Conservation (phyloP, 1,139 yeast species). For the Hansenula lynferdii region DNA sequence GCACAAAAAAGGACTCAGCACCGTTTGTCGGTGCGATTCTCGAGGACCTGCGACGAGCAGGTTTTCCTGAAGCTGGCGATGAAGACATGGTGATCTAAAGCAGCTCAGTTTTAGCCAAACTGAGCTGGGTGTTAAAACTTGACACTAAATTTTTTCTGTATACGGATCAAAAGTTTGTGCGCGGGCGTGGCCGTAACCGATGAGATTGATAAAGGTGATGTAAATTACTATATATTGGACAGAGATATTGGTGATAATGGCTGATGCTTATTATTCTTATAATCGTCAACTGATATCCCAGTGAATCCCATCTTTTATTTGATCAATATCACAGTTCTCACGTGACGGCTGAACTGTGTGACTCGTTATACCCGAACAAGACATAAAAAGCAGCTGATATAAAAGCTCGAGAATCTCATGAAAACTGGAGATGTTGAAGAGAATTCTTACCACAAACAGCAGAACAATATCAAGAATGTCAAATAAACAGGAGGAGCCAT, state of each 20-base stretch:
- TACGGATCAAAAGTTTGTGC: background rate
- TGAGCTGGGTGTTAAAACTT: background rate
- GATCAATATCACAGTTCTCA: background rate
- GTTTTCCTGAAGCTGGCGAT: background rate
- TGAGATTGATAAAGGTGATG: too few species aligned
- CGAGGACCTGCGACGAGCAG: constrained; percentile 7
- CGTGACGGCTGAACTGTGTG: background rate
- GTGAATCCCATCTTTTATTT: background rate
- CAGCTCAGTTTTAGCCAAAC: too few species aligned
- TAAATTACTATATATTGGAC: too few species aligned
- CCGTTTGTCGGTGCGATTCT: constrained; percentile 12
- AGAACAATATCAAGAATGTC: constrained; percentile 4
- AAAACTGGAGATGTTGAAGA: background rate
- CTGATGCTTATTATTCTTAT: too few species aligned
- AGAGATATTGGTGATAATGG: too few species aligned
- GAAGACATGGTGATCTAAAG: background rate
- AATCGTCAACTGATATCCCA: too few species aligned
- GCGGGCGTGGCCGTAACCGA: background rate
- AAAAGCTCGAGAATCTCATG: too few species aligned
- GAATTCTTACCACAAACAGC: too few species aligned
- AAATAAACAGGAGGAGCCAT: constrained; percentile 10
- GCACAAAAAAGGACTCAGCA: constrained; percentile 13
- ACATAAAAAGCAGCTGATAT: background rate
- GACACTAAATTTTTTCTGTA: background rate
- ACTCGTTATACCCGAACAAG: background rate